Evolutionary conservation across 2,329 filamentous ascomycete genomes (phyloP), one percentile per base, ranked within the genome.

Genomic region (Cladophialophora psammophila): DNA sequence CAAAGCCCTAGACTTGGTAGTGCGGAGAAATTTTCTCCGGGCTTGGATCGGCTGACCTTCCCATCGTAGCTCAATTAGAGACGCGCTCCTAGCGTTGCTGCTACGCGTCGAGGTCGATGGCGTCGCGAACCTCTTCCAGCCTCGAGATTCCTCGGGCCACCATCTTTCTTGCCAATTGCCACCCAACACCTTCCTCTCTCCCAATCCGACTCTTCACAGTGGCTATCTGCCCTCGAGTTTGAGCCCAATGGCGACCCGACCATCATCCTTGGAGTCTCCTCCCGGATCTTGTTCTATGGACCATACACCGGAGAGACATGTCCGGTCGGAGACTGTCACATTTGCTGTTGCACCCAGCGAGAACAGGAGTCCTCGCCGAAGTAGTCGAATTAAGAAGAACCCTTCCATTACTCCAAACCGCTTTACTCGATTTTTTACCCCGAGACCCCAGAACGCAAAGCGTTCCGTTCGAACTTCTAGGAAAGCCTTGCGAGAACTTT

Each of bases 371-470:
- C 70, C 70, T 54, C 64, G 66, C 48, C 61, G 66, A 55, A 69
- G 65, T 80, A 79, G 71, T 76, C 74, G 60, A 78, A 78, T 71
- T 26, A 71, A 69, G 73, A 82, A 80, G 68, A 79, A 79, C 58
- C 82, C 82, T 53, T 79, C 82, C 34, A 78, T 84, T 38, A 84
- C 82, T 12, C 82, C 82, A n/a, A 78, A 82, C 57, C 81, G 82
- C n/a, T 84, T 84, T 66, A 79, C 77, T 61, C 78, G 79, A 40
- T 84, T 84, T 70, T 84, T 84, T 68, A 84, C 82, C n/a, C 82
- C 82, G 40, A 80, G 60, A 73, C 80, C 72, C 48, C 74, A 72
- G 61, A 77, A 75, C 66, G 75, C 74, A 72, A 74, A 71, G n/a
- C 50, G 73, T 40, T 73, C 72, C 15, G 77, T 79, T 20, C 78